Percentiles rank a stretch among this genome's conserved stretches.
Evolutionary conservation across 805 yeast genomes (phyloP).

Genomic region (Komagataella mondaviorum): DNA sequence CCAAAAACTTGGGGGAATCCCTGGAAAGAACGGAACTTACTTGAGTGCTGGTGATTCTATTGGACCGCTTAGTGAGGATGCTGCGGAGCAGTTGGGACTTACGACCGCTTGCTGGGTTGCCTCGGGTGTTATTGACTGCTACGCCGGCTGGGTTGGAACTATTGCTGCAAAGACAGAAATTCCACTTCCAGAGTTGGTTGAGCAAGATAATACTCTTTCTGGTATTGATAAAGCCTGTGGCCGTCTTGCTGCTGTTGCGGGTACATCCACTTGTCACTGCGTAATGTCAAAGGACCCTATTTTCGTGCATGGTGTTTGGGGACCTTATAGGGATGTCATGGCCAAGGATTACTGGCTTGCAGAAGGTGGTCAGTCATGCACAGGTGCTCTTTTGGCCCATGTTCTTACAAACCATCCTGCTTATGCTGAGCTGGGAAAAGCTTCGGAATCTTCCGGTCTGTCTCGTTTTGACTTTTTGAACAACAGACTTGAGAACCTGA

Average conservation of each 20-base stretch:
- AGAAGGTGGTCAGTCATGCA: slow-evolving; percentile 98
- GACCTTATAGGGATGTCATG: slow-evolving; percentile 90
- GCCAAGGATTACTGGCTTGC: slow-evolving; percentile 91
- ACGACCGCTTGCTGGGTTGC: slow-evolving; percentile 76
- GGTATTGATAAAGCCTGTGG: slow-evolving; percentile 59
- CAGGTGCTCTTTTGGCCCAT: slow-evolving; percentile 88
- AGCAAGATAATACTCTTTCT: slow-evolving; percentile 28
- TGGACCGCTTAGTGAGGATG: slow-evolving; percentile 48
- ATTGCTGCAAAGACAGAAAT: slow-evolving; percentile 79
- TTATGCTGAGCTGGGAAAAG: slow-evolving; percentile 49
- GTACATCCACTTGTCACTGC: slow-evolving; percentile 95
- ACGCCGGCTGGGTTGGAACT: slow-evolving; percentile 98
- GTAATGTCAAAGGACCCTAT: slow-evolving; percentile 74
- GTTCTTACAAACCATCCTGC: slow-evolving; percentile 87
- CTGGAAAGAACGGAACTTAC: slow-evolving; percentile 58
- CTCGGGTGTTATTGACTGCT: slow-evolving; percentile 94
- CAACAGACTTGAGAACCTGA: slow-evolving; percentile 55
- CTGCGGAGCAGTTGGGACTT: slow-evolving; percentile 80
- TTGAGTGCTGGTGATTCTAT: slow-evolving; percentile 84
- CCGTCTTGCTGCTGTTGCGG: slow-evolving; percentile 94
- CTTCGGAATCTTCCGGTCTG: slow-evolving; percentile 54
- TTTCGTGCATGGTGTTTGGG: slow-evolving; percentile 97
- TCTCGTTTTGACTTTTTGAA: slow-evolving; percentile 80
- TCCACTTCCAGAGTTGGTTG: slow-evolving; percentile 34
- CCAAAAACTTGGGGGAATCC: slow-evolving; percentile 71